Conservation (phyloP, 768 basidiomycete species). For the Phlebiopsis gigantea region DNA sequence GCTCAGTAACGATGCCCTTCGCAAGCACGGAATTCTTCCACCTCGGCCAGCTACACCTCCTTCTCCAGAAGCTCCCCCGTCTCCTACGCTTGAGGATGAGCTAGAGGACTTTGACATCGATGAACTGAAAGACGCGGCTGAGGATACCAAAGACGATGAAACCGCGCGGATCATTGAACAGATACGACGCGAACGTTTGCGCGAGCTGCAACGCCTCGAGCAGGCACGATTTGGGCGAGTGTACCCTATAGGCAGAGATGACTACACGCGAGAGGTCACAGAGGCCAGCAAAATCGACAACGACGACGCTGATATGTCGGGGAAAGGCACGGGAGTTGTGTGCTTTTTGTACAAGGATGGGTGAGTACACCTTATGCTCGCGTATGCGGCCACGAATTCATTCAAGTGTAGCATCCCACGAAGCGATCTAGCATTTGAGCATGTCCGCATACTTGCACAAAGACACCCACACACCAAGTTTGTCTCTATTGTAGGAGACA, state of each 20-base stretch:
- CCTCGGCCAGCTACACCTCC: conserved; percentile 62
- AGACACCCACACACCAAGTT: conserved; percentile 92
- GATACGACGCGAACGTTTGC: conserved; percentile 58
- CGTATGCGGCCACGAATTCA: not conserved
- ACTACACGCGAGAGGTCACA: conserved; percentile 93
- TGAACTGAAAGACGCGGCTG: conserved; percentile 64
- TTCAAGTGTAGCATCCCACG: conserved; percentile 56
- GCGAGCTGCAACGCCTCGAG: conserved; percentile 53
- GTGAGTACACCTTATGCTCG: conserved; percentile 40
- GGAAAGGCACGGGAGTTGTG: conserved; percentile 84
- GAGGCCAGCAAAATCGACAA: conserved; percentile 76
- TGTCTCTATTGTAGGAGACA: conserved; percentile 89
- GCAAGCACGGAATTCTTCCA: conserved; percentile 88
- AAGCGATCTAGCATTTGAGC: conserved; percentile 69
- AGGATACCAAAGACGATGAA: conserved; percentile 74
- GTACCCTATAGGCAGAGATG: conserved; percentile 86
- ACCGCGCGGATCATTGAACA: conserved; percentile 66
- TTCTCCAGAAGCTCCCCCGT: conserved; percentile 77
- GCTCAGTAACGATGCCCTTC: conserved; percentile 86
- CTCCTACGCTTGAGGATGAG: conserved; percentile 64
- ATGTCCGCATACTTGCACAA: conserved; percentile 69
- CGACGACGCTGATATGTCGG: conserved; percentile 54
- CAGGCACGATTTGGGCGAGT: conserved; percentile 76
- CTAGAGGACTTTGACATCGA: conserved; percentile 57
- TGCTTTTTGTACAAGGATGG: conserved; percentile 95